Percentiles rank a stretch among this genome's conserved stretches.
These are phyloP conservation scores for Santalum album DNA, from an alignment of 164 flowering plant species.

Conservation along the genomic window DNA sequence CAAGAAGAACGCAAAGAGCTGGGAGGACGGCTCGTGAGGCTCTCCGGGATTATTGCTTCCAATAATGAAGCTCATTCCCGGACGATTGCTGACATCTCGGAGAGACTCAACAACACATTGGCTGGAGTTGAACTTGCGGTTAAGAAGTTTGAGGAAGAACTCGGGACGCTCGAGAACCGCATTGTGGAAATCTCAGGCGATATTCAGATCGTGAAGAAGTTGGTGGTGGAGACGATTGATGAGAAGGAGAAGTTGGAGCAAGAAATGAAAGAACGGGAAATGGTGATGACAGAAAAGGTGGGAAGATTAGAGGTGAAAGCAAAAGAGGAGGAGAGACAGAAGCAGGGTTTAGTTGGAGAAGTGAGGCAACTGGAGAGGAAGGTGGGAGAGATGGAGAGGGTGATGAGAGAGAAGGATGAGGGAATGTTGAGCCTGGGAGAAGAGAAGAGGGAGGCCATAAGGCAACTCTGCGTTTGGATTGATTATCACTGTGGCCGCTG, in stretches of 20 bases:
- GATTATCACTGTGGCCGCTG: constrained; percentile 44
- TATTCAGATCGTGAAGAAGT: constrained; percentile 20
- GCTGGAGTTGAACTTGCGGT: constrained; percentile 24
- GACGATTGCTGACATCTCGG: constrained; percentile 28
- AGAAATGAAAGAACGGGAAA: constrained; percentile 8
- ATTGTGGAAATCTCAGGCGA: constrained; percentile 16
- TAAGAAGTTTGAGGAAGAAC: constrained; percentile 27
- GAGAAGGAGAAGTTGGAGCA: constrained; percentile 9
- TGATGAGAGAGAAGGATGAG: constrained; percentile 41
- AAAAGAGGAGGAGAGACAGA: constrained; percentile 24
- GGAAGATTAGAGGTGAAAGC: constrained; percentile 18
- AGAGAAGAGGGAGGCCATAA: constrained; percentile 64
- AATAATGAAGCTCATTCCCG: constrained; percentile 23
- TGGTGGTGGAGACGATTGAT: constrained; percentile 18
- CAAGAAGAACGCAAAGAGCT: constrained; percentile 23
- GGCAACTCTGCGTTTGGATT: constrained; percentile 58
- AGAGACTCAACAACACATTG: constrained; percentile 20
- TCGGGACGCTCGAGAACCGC: constrained; percentile 15
- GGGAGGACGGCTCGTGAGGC: constrained; percentile 21
- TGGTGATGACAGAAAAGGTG: constrained; percentile 21
- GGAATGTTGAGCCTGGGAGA: constrained; percentile 34
- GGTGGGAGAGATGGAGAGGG: constrained; percentile 27
- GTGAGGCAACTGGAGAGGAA: constrained; percentile 20
- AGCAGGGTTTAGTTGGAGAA: constrained; percentile 14
- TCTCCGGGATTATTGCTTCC: constrained; percentile 16